These are phyloP conservation scores for Boletellus ananas DNA, from an alignment of 768 basidiomycete genomes.

Conservation along the genomic window DNA sequence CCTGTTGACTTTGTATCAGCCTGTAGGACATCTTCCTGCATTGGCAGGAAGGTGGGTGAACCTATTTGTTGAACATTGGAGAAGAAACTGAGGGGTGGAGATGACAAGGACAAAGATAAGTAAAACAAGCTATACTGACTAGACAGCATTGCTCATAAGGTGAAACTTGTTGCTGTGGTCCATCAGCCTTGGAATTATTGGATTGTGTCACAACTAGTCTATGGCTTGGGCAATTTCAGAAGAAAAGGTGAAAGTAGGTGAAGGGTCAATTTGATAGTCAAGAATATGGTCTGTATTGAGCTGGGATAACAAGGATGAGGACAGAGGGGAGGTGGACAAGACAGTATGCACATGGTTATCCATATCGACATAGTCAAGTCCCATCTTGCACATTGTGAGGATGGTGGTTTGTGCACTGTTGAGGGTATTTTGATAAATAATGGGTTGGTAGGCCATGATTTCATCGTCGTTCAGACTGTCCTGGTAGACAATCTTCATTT, in stretches of 20 bases:
- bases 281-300: conserved; percentile 55
- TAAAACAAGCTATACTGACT: not conserved
- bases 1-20: conserved; percentile 86
- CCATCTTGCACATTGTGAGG: conserved; percentile 81
- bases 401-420: conserved; percentile 87
- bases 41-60: conserved; percentile 74
- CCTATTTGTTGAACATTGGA: conserved; percentile 81
- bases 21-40: conserved; percentile 79
- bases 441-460: conserved; percentile 68
- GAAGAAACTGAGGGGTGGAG: conserved; percentile 67
- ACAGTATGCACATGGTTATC: conserved; percentile 47
- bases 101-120: not conserved
- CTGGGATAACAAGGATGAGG: no score
- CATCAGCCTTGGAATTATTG: conserved; percentile 50
- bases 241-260: conserved; percentile 47
- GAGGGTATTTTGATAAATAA: conserved; percentile 82
- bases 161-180: conserved; percentile 76
- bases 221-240: conserved; percentile 67
- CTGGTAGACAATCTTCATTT: conserved; percentile 99
- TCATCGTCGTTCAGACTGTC: conserved; percentile 80
- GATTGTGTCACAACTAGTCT: conserved; percentile 66
- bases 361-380: conserved; percentile 68
- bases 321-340: not conserved
- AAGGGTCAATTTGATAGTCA: conserved; percentile 47
- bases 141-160: conserved; percentile 90